phyloP scores from a whole-genome alignment of 2,329 filamentous ascomycete genomes.

The Cadophora sp. region DNA sequence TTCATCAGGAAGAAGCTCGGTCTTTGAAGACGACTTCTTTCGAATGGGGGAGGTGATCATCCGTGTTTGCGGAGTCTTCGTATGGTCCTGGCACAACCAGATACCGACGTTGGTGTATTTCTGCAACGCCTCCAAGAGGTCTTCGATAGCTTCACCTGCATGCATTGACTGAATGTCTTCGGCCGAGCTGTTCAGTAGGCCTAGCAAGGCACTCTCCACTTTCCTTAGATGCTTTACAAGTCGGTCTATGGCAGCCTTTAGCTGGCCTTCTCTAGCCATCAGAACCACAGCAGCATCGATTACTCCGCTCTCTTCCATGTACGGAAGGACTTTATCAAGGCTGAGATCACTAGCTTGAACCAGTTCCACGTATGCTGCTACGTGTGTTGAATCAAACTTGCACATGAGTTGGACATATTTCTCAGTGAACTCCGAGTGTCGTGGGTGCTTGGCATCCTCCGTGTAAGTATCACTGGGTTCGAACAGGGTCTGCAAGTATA shows the following conservation, averaged over 20 bases:
- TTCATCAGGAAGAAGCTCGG: slow-evolving; percentile 60
- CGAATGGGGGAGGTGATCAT: slow-evolving; percentile 54
- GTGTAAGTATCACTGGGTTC: slow-evolving; percentile 60
- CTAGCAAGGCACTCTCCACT: slow-evolving; percentile 78
- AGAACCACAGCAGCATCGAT: slow-evolving; percentile 93
- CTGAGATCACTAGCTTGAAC: slow-evolving; percentile 80
- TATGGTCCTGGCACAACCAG: slow-evolving; percentile 92
- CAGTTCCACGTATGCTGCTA: slow-evolving; percentile 82
- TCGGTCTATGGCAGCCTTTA: slow-evolving; percentile 82
- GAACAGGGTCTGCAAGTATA: slow-evolving; percentile 73
- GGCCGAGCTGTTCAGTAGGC: slow-evolving; percentile 69
- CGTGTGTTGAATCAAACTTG: slow-evolving; percentile 78
- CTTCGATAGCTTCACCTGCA: slow-evolving; percentile 69
- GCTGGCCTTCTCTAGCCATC: slow-evolving; percentile 86
- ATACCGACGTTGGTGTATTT: slow-evolving; percentile 94
- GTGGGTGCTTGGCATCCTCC: slow-evolving; percentile 46
- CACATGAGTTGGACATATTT: slow-evolving; percentile 93
- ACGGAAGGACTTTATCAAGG: slow-evolving; percentile 81
- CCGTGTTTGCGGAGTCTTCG: slow-evolving; percentile 57
- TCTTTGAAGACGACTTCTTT: slow-evolving; percentile 52
- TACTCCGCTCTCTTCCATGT: slow-evolving; percentile 87
- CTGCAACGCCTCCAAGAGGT: slow-evolving; percentile 78
- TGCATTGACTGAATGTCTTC: slow-evolving; percentile 62
- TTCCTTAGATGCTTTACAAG: slow-evolving; percentile 82
- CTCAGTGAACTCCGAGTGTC: slow-evolving; percentile 72